These are phyloP conservation scores for Xylona heveae DNA, from an alignment of 495 filamentous ascomycete species.

Conservation along the genomic window DNA sequence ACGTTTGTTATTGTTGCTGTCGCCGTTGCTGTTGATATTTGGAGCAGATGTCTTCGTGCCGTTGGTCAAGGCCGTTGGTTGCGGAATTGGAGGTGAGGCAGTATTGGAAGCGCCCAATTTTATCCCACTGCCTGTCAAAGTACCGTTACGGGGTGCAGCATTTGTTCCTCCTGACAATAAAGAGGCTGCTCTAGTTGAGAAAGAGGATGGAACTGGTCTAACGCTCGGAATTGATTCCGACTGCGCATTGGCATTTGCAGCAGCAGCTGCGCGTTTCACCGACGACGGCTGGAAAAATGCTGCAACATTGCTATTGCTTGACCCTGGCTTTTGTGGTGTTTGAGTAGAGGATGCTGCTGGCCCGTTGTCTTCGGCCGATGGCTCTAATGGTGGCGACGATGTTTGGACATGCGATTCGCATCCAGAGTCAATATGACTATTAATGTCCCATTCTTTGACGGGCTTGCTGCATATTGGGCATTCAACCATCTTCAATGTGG, in stretches of 20 bases:
- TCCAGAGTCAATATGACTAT: constrained; percentile 73
- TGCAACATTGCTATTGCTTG: constrained; percentile 21
- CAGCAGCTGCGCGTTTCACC: constrained; percentile 20
- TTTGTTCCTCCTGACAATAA: no score
- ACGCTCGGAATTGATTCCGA: constrained; percentile 8
- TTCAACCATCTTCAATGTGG: constrained; percentile 53
- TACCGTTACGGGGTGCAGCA: no score
- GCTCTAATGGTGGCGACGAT: constrained; percentile 14
- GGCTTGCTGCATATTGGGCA: constrained; percentile 73
- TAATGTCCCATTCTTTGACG: constrained; percentile 61
- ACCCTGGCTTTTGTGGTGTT: constrained; percentile 23
- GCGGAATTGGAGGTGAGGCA: no score
- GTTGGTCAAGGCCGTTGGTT: no score
- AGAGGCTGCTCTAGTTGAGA: no score
- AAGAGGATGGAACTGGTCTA: no score
- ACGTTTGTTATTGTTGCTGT: constrained; percentile 4
- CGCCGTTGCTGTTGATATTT: no score
- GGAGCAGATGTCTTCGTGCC: no score
- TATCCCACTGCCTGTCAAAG: no score
- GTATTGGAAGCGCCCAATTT: no score
- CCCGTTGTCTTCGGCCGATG: constrained; percentile 6
- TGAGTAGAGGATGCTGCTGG: constrained; percentile 20
- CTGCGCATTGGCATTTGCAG: constrained; percentile 8
- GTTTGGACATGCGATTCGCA: constrained; percentile 41
- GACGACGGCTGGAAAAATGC: constrained; percentile 64